phyloP scores from a whole-genome alignment of 2,329 filamentous ascomycete species.

The Aspergillus phoenicis region DNA sequence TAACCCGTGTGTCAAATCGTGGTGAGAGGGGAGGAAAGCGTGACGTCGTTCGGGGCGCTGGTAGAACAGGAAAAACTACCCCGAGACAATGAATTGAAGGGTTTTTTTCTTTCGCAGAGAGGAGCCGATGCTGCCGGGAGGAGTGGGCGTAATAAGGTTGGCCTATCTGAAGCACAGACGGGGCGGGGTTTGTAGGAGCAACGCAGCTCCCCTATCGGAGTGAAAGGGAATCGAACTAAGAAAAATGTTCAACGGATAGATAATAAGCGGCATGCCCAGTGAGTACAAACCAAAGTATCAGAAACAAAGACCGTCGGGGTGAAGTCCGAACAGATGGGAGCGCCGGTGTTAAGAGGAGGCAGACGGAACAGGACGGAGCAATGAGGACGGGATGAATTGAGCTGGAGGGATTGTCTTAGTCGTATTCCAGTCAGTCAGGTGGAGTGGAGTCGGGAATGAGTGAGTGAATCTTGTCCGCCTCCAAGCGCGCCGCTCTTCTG shows the following conservation, averaged over 20 bases:
- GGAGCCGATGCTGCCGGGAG: constrained; percentile 31
- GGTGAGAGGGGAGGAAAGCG: constrained; percentile 8
- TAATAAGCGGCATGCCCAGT: constrained; percentile 4
- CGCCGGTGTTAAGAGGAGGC: constrained; percentile 8
- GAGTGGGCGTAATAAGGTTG: constrained; percentile 30
- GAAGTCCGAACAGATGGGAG: constrained; percentile 10
- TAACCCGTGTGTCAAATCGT: constrained; percentile 20
- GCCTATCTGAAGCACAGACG: constrained; percentile 34
- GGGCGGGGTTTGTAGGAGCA: constrained; percentile 31
- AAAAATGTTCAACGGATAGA: constrained; percentile 20
- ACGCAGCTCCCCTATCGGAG: constrained; percentile 31
- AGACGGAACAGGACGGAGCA: constrained; percentile 18
- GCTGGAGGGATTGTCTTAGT: constrained; percentile 11
- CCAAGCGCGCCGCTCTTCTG: constrained; percentile 4
- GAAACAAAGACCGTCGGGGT: not conserved
- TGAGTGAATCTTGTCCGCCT: constrained; percentile 10
- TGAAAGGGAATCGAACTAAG: constrained; percentile 23
- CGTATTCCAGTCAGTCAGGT: constrained; percentile 27
- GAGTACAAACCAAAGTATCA: constrained; percentile 22
- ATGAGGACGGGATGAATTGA: constrained; percentile 18
- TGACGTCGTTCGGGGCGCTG: constrained; percentile 2
- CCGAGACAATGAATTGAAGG: constrained; percentile 8
- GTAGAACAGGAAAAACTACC: constrained; percentile 2
- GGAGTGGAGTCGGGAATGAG: constrained; percentile 21
- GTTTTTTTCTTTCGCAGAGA: constrained; percentile 14